Evolutionary conservation across 306 rosid genomes (phyloP), one percentile per base, ranked within the genome.

Genomic region (Crotalaria pallida): DNA sequence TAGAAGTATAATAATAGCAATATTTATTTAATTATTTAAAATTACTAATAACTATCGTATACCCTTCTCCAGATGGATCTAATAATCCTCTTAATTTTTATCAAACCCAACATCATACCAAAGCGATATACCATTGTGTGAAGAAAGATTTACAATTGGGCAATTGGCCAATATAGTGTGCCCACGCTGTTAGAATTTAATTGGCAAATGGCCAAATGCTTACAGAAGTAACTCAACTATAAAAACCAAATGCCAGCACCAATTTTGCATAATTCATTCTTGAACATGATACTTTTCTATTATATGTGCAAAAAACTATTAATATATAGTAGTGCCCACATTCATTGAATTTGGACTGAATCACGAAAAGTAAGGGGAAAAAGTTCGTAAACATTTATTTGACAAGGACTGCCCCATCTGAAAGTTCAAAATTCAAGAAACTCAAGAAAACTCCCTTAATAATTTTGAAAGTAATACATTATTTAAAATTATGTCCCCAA

Each of bases 61-160:
- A n/a, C n/a, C n/a, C n/a, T n/a, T n/a, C n/a, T n/a, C n/a, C n/a
- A n/a, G n/a, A n/a, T n/a, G n/a, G n/a, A n/a, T n/a, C n/a, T n/a
- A n/a, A n/a, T n/a, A n/a, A n/a, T n/a, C n/a, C n/a, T n/a, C n/a
- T n/a, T n/a, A n/a, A n/a, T n/a, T n/a, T n/a, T n/a, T n/a, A n/a
- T n/a, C n/a, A n/a, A n/a, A n/a, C n/a, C n/a, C n/a, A n/a, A n/a
- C n/a, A n/a, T n/a, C n/a, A n/a, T n/a, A n/a, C n/a, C n/a, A n/a
- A n/a, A n/a, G n/a, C 51, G 47, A 61, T 31, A 31, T 22, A 36
- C 29, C 23, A 52, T 15, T 24, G 68, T 10, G 34, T 33, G 29
- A 64, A 74, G 49, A 65, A 70, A 71, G 26, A 16, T 6, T 65
- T 3, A 47, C 21, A 56, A 64, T 38, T 48, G 73, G 60, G 48